These are phyloP conservation scores for Clarireedia monteithiana DNA, from an alignment of 2,329 filamentous ascomycete genomes.

Conservation along the genomic window DNA sequence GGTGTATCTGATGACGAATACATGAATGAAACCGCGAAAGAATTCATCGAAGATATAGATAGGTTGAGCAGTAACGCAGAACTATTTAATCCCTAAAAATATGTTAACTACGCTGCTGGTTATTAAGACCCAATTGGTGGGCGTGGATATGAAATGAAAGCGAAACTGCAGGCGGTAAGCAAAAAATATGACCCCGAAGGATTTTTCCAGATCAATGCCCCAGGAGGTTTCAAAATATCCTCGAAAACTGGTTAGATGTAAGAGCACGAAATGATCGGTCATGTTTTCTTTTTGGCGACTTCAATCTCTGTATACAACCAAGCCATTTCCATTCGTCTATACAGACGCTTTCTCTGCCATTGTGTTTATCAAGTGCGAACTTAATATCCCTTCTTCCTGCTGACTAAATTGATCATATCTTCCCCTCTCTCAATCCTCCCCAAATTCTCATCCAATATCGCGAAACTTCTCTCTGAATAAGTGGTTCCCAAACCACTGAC, in stretches of 20 bases:
- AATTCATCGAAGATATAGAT: background rate
- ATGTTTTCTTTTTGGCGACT: no score
- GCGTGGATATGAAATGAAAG: background rate
- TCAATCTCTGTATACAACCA: no score
- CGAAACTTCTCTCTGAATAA: slow-evolving; percentile 49
- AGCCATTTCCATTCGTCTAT: no score
- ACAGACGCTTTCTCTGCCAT: no score
- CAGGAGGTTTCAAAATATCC: slow-evolving; percentile 1
- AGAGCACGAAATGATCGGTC: no score
- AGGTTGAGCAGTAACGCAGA: background rate
- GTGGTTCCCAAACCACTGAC: slow-evolving; percentile 45
- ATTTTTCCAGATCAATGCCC: background rate
- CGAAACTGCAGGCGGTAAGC: background rate
- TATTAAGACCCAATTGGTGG: background rate
- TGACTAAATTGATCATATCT: slow-evolving; percentile 52
- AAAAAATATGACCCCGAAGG: slow-evolving; percentile 6
- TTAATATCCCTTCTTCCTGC: slow-evolving; percentile 53
- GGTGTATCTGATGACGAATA: background rate
- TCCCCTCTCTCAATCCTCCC: slow-evolving; percentile 42
- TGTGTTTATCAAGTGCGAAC: no score
- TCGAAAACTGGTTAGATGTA: background rate
- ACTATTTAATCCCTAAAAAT: background rate
- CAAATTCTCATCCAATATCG: slow-evolving; percentile 52
- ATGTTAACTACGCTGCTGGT: background rate
- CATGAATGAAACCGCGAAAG: background rate